Evolutionary conservation across 169 alveolate species (phyloP), one percentile per base, ranked within the genome.

Genomic region (Plasmodium cynomolgi): DNA sequence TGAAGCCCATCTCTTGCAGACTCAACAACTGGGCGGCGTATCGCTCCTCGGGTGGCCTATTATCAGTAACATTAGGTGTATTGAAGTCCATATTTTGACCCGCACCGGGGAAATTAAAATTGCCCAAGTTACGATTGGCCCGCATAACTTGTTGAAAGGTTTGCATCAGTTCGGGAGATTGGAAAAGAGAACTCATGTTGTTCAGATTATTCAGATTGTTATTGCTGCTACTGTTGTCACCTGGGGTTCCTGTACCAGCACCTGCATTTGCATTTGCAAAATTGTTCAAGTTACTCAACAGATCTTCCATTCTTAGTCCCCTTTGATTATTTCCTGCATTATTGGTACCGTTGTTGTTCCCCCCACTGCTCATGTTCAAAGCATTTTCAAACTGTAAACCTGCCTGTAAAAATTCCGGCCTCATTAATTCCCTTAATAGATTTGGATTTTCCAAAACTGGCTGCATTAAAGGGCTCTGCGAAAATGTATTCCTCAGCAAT

Each of bases 1-100:
- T 95, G 95, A 98, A 98, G 11, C 99, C 99, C 99, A 98, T 98
- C 84, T 98, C 99, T 94, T 97, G 97, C 26, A 98, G 96, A 56
- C 98, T 92, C 86, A 92, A 94, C 92, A 98, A 97, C 96, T 98
- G 99, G 15, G 96, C 83, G 56, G 98, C 98, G 91, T 96, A 98
- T 93, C 97, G 96, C 84, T 95, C 97, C 91, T 96, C 97, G 9
- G 97, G 96, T 39, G 96, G 96, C 31, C 97, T 92, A 44, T 96
- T 95, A 82, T 96, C 97, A 7, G 95, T 82, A 54, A 93, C 95
- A 83, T 92, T 85, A 3, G 85, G 13, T 20, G 97, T 41, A 50
- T 83, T 54, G 31, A 91, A 81, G 37, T 91, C 84, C 56, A 91
- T 9, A 81, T 77, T 77, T 50, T 47, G 74, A 58, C 50, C 75